Percentiles rank a stretch among this genome's conserved stretches.
Conservation (phyloP, 192 early-diverging fungal genomes). For the Backusella psychrophila region DNA sequence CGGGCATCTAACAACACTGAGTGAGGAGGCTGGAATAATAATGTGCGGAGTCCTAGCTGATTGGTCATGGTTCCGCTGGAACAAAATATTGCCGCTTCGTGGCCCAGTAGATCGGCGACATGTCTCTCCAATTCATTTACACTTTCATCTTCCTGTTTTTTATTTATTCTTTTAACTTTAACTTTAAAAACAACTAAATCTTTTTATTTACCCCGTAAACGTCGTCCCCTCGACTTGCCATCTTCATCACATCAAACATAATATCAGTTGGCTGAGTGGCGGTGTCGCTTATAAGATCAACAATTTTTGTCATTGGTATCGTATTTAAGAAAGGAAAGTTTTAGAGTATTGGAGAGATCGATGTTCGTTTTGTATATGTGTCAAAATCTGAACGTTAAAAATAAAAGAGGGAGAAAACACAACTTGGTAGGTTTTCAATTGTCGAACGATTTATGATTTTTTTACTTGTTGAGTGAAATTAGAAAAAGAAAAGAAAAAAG, state of each 20-base stretch:
- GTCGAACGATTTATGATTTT: background rate
- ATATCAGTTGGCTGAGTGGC: slow-evolving; percentile 59
- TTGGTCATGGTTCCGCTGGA: slow-evolving; percentile 83
- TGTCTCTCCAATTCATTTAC: slow-evolving; percentile 65
- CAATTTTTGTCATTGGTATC: background rate
- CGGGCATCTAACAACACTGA: slow-evolving; percentile 73
- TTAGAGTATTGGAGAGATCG: background rate
- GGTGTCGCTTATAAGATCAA: slow-evolving; percentile 54
- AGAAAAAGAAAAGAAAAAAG: background rate
- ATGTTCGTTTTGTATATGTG: background rate
- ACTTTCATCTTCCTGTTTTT: slow-evolving; percentile 27
- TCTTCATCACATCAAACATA: slow-evolving; percentile 64
- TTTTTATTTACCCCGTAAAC: slow-evolving; percentile 42
- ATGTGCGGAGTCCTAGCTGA: slow-evolving; percentile 76
- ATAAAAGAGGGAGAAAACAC: background rate
- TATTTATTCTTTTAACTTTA: background rate
- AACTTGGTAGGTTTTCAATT: background rate
- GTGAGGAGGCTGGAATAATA: slow-evolving; percentile 74
- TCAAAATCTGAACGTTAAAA: background rate
- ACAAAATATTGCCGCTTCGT: slow-evolving; percentile 82
- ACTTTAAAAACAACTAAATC: background rate
- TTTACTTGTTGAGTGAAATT: background rate
- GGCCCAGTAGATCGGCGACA: slow-evolving; percentile 67
- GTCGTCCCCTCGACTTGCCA: slow-evolving; percentile 54
- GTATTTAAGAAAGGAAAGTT: background rate